phyloP scores from a whole-genome alignment of 768 basidiomycete genomes.

The Boletus sp. region DNA sequence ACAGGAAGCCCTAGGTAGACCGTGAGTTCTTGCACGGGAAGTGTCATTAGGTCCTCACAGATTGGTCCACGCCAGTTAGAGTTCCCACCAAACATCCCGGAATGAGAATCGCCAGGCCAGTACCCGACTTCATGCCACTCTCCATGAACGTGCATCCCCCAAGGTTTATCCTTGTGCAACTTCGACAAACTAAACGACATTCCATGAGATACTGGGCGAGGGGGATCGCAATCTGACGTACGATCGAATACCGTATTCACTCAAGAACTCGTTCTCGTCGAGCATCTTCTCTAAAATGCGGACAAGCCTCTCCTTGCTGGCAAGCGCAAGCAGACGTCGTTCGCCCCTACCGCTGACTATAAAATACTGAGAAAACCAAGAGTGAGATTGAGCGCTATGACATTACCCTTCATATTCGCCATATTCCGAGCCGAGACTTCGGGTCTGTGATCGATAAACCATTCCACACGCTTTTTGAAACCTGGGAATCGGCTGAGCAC shows the following conservation, averaged over 20 bases:
- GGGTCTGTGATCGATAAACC: slow-evolving; percentile 95
- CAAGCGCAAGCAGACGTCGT: slow-evolving; percentile 83
- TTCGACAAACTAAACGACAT: slow-evolving; percentile 69
- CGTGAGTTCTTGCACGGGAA: not conserved
- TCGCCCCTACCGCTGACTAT: slow-evolving; percentile 70
- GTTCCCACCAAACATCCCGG: slow-evolving; percentile 98
- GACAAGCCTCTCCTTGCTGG: slow-evolving; percentile 85
- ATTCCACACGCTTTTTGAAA: slow-evolving; percentile 98
- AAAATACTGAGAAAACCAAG: not conserved
- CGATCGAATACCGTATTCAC: slow-evolving; percentile 95
- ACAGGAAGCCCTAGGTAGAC: slow-evolving; percentile 77
- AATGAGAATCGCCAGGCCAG: slow-evolving; percentile 97
- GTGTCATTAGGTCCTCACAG: slow-evolving; percentile 43
- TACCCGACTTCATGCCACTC: slow-evolving; percentile 90
- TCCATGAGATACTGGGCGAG: slow-evolving; percentile 4
- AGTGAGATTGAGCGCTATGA: not conserved
- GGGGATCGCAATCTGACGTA: slow-evolving; percentile 39
- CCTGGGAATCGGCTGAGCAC: slow-evolving; percentile 91
- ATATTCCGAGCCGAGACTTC: slow-evolving; percentile 88
- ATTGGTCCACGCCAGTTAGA: slow-evolving; percentile 97
- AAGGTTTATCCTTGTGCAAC: slow-evolving; percentile 86
- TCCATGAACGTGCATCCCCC: slow-evolving; percentile 92
- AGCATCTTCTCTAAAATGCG: slow-evolving; percentile 94
- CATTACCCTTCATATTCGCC: slow-evolving; percentile 87
- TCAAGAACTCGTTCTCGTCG: slow-evolving; percentile 94